A percentile compares a stretch with the other conserved stretches of the same genome.
These are phyloP conservation scores for Metschnikowia chrysomelidarum DNA, from an alignment of 805 yeast species.

Conservation along the genomic window DNA sequence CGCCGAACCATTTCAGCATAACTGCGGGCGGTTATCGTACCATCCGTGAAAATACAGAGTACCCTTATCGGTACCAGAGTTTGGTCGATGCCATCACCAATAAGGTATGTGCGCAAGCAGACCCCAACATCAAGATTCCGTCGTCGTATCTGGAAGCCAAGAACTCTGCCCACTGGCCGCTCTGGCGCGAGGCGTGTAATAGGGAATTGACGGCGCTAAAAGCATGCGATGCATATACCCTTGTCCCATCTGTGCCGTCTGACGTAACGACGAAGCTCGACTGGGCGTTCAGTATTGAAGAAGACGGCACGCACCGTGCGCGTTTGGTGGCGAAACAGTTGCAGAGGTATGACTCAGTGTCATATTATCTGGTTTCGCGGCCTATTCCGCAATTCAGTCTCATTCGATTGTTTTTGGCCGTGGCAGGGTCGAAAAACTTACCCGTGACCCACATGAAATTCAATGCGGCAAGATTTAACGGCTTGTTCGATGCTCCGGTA, in stretches of 20 bases:
- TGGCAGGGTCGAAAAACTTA: not conserved
- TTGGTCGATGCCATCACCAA: slow-evolving; percentile 1
- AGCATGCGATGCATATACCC: not conserved
- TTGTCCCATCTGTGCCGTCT: not conserved
- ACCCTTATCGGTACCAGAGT: not conserved
- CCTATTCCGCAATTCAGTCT: not conserved
- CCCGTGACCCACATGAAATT: slow-evolving; percentile 1
- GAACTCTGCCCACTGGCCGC: not conserved
- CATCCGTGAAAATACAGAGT: not conserved
- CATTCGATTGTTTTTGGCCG: not conserved
- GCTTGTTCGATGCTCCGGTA: not conserved
- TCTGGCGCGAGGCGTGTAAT: slow-evolving; percentile 5
- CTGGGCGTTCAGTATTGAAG: slow-evolving; percentile 4
- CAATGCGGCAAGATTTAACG: slow-evolving; percentile 1
- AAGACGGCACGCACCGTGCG: slow-evolving; percentile 1
- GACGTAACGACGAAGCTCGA: not conserved
- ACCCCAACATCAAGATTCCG: not conserved
- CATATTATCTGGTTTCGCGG: not conserved
- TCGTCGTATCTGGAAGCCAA: slow-evolving; percentile 1
- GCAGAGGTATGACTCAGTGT: not conserved
- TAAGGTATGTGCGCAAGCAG: not conserved
- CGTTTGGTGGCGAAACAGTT: not conserved
- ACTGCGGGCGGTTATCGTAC: not conserved
- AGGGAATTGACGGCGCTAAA: not conserved
- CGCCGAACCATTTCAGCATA: not conserved